A percentile compares a stretch with the other conserved stretches of the same genome.
phyloP scores from a whole-genome alignment of 148 eudicot species.

The Drosera capensis region DNA sequence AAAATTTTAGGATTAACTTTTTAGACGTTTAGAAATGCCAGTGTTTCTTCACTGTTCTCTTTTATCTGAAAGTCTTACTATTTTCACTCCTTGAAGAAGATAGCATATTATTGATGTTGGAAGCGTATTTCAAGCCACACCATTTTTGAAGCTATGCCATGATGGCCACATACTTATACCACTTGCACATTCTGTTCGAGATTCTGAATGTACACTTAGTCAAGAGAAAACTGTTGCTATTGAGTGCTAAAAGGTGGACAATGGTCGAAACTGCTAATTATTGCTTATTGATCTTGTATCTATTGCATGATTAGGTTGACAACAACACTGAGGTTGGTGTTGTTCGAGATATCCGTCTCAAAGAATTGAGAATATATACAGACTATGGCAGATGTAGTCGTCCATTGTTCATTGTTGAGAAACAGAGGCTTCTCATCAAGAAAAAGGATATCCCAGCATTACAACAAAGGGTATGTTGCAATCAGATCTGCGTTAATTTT shows the following conservation, averaged over 20 bases:
- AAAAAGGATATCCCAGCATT: slow-evolving; percentile 71
- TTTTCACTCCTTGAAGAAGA: too few relatives aligned
- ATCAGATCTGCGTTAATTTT: not conserved
- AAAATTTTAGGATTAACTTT: not conserved
- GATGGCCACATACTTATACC: too few relatives aligned
- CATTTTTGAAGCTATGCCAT: too few relatives aligned
- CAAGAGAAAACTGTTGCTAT: too few relatives aligned
- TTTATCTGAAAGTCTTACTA: too few relatives aligned
- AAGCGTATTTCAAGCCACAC: too few relatives aligned
- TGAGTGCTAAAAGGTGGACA: too few relatives aligned
- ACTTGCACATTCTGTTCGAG: too few relatives aligned
- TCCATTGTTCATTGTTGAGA: slow-evolving; percentile 89
- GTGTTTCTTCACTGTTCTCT: too few relatives aligned
- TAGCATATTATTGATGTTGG: too few relatives aligned
- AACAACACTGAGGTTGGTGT: slow-evolving; percentile 96
- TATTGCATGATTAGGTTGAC: slow-evolving; percentile 86
- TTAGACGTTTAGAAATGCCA: too few relatives aligned
- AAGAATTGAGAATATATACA: slow-evolving; percentile 85
- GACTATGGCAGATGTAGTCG: slow-evolving; percentile 99
- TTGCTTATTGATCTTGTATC: not conserved
- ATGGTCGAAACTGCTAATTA: not conserved
- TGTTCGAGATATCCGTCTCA: slow-evolving; percentile 82
- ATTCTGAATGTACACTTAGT: too few relatives aligned
- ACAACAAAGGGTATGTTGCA: slow-evolving; percentile 57
- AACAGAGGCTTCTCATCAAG: slow-evolving; percentile 72